These are phyloP conservation scores for Macrophomina pseudophaseolina DNA, from an alignment of 2,329 filamentous ascomycete genomes.

Conservation along the genomic window DNA sequence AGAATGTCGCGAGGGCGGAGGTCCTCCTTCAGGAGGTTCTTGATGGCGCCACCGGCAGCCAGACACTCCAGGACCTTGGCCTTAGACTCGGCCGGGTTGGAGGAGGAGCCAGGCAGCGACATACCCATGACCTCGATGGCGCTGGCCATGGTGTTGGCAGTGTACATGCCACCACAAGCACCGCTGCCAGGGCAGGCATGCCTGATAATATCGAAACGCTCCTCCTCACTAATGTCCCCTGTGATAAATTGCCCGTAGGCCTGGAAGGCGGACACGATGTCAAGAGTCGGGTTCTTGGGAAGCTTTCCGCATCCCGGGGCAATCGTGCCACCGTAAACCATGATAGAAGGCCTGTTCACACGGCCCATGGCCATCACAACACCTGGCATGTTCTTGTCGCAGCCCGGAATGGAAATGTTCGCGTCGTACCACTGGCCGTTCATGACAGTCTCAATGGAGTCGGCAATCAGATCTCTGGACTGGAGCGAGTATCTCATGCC, in stretches of 20 bases:
- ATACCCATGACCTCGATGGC: constrained; percentile 58
- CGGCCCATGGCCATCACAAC: constrained; percentile 81
- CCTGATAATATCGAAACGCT: constrained; percentile 92
- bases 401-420: constrained; percentile 95
- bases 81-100: constrained; percentile 57
- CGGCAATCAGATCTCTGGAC: constrained; percentile 94
- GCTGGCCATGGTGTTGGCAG: constrained; percentile 59
- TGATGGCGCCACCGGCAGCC: constrained; percentile 56
- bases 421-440: constrained; percentile 98
- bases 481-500: constrained; percentile 97
- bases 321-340: constrained; percentile 98
- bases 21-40: constrained; percentile 57
- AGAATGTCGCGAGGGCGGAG: constrained; percentile 57
- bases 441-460: constrained; percentile 99
- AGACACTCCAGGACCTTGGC: constrained; percentile 58
- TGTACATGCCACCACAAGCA: constrained; percentile 81
- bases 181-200: constrained; percentile 85
- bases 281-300: constrained; percentile 76
- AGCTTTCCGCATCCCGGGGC: constrained; percentile 75
- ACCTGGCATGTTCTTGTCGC: constrained; percentile 97
- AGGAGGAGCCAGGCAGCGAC: constrained; percentile 57
- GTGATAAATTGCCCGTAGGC: constrained; percentile 94
- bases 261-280: constrained; percentile 98
- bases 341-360: constrained; percentile 90
- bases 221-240: constrained; percentile 87